Conservation (phyloP, 257 asterid species). For the Petrea volubilis region DNA sequence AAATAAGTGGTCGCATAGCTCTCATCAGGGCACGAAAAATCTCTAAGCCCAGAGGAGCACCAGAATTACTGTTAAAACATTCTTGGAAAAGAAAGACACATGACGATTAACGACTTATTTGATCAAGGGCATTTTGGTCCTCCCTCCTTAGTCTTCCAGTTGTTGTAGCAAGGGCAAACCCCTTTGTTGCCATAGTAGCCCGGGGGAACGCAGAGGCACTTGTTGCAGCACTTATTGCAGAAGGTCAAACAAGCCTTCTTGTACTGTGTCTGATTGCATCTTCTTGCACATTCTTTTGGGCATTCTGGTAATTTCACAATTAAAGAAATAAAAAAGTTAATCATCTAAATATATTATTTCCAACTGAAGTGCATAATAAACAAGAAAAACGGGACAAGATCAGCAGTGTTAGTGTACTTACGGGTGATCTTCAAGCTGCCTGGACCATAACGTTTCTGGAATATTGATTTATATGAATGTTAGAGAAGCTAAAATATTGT, state of each 20-base stretch:
- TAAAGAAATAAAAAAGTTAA: too few relatives aligned
- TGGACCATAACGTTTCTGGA: constrained; percentile 23
- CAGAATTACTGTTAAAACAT: not conserved
- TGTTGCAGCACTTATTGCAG: constrained; percentile 57
- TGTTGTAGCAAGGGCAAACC: constrained; percentile 39
- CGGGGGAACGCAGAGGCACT: constrained; percentile 68
- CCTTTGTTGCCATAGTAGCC: constrained; percentile 58
- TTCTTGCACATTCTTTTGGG: constrained; percentile 32
- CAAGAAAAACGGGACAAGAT: not conserved
- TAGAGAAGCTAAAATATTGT: not conserved
- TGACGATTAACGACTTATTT: not conserved
- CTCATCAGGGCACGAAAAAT: constrained; percentile 4
- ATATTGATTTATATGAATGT: not conserved
- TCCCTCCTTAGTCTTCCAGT: constrained; percentile 66
- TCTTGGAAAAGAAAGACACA: not conserved
- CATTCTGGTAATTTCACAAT: constrained; percentile 34
- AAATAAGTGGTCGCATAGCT: not conserved
- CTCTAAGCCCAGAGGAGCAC: constrained; percentile 11
- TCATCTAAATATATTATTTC: too few relatives aligned
- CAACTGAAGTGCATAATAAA: too few relatives aligned
- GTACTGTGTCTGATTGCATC: constrained; percentile 46
- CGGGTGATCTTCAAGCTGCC: constrained; percentile 23
- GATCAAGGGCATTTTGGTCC: constrained; percentile 58
- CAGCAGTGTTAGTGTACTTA: constrained; percentile 4
- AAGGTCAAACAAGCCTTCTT: constrained; percentile 41